Evolutionary conservation across 345 rosid species (phyloP), one percentile per base, ranked within the genome.

Genomic region (Eucalyptus albens): DNA sequence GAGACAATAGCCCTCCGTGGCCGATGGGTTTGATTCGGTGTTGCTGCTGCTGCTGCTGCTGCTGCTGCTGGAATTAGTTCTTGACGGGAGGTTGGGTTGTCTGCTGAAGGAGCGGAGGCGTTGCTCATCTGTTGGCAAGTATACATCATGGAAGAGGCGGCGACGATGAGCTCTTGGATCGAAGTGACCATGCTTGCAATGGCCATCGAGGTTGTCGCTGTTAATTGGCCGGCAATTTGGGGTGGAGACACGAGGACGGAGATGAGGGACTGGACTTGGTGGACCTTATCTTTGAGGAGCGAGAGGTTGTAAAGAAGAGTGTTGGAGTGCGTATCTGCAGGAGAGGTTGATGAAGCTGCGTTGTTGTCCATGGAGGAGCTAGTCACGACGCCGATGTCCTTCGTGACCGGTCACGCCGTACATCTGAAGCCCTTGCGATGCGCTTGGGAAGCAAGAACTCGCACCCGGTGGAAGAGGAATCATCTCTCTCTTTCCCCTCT

Each of bases 141-240:
- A 89, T 90, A 90, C 92, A 95, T 72, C 92, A 96, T 93, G 5
- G 99, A 94, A 87, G 99, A 94, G 10, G 99, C 94, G 11, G 94
- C 59, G 19, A 92, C 88, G 55, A 96, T 94, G 86, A 96, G 93
- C 67, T 96, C 97, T 91, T 96, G 97, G 90, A 96, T 92, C 88
- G 92, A 88, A 87, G 92, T 91, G 45, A 89, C 91, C 81, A 96
- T 91, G 92, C 88, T 94, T 56, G 95, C 90, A 37, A 93, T 65
- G 72, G 95, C 94, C 29, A 90, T 45, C 12, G 96, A 93, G 69
- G 92, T 91, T 87, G 96, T 91, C 91, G 92, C 93, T 1, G 27
- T 88, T n/a, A 69, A 92, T n/a, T 91, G 94, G 31, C 50, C 62
- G 1, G 77, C 37, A 33, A 88, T 94, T 72, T 90, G 89, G 22